phyloP scores from a whole-genome alignment of 1,284 basidiomycete species.

The Neonothopanus nambi region DNA sequence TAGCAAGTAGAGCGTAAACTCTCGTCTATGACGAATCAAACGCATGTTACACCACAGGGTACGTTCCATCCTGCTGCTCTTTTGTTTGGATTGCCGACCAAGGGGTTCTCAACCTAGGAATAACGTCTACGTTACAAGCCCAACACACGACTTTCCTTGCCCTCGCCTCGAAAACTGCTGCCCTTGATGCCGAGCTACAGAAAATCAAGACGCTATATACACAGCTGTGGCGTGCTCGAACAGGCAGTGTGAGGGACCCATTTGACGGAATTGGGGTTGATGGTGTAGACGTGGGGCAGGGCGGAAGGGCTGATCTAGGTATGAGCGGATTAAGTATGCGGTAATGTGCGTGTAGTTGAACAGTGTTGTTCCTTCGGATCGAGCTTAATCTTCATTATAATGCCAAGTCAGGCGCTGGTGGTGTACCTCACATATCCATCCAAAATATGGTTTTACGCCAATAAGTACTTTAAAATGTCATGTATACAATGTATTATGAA shows the following conservation, averaged over 20 bases:
- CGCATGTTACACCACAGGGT: slow-evolving; percentile 77
- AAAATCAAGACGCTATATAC: slow-evolving; percentile 68
- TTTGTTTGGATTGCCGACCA: neutral
- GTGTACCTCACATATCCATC: no score
- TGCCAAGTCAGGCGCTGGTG: no score
- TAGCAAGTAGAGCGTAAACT: slow-evolving; percentile 85
- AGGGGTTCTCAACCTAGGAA: slow-evolving; percentile 43
- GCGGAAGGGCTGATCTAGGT: slow-evolving; percentile 4
- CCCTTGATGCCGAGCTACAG: slow-evolving; percentile 67
- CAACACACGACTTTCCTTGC: slow-evolving; percentile 74
- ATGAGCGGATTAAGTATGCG: slow-evolving; percentile 14
- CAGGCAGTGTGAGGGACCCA: slow-evolving; percentile 60
- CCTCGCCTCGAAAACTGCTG: slow-evolving; percentile 70
- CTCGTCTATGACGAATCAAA: slow-evolving; percentile 59
- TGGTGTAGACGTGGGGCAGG: slow-evolving; percentile 2
- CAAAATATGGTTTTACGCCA: no score
- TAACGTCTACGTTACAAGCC: slow-evolving; percentile 70
- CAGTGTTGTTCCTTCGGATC: no score
- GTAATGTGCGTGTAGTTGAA: no score
- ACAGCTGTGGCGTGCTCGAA: slow-evolving; percentile 56
- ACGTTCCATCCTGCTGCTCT: slow-evolving; percentile 16
- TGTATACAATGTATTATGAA: no score
- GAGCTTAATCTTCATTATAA: no score
- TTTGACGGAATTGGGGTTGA: slow-evolving; percentile 39
- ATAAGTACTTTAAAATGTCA: no score